Conservation (phyloP, 23 red algal species). For the Gracilariopsis chorda region DNA sequence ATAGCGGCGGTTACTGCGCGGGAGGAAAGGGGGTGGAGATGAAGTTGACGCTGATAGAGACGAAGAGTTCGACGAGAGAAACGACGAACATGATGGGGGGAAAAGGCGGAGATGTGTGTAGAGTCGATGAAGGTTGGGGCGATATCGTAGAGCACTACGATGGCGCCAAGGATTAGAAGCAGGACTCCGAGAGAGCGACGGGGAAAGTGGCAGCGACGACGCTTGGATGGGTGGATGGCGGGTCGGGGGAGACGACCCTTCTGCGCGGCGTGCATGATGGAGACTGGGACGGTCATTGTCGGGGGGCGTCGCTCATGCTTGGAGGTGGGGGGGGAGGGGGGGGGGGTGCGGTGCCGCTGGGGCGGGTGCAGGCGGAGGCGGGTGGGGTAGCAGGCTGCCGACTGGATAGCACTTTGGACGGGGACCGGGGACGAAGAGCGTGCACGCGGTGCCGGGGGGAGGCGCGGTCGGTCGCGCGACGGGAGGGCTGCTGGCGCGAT, state of each 20-base stretch:
- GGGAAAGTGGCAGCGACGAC: neutral
- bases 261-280: conserved; percentile 10
- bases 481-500: too few species aligned
- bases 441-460: too few species aligned
- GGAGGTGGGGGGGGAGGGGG: neutral
- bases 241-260: conserved; percentile 15
- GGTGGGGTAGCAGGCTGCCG: neutral
- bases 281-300: conserved; percentile 11
- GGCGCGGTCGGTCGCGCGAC: too few species aligned
- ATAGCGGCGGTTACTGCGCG: conserved; percentile 59
- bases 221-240: neutral
- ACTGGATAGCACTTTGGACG: too few species aligned
- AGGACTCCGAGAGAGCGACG: neutral
- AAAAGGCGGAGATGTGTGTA: neutral
- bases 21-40: conserved; percentile 58
- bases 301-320: conserved; percentile 7
- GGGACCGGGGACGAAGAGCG: too few species aligned
- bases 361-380: neutral
- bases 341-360: neutral
- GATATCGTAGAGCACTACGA: neutral
- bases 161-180: neutral
- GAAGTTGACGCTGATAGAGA: conserved; percentile 60
- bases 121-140: neutral
- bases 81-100: conserved; percentile 31
- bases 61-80: conserved; percentile 36